phyloP scores from a whole-genome alignment of 2,329 filamentous ascomycete species.

The Cordyceps fumosorosea region DNA sequence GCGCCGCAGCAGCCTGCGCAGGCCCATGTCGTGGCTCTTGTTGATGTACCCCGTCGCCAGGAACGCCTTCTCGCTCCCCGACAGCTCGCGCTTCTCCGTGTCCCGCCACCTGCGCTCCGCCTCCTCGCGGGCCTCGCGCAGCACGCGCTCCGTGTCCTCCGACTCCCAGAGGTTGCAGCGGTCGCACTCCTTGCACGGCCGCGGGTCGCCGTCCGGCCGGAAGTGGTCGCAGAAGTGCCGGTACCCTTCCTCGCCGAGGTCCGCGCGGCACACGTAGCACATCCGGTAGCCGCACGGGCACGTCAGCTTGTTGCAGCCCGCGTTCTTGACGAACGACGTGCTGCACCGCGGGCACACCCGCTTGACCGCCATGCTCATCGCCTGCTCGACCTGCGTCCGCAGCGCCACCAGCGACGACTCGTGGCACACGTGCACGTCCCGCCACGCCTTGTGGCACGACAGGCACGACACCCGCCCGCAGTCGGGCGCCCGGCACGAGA shows the following conservation, averaged over 20 bases:
- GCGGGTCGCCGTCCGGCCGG: conserved; percentile 66
- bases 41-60: conserved; percentile 46
- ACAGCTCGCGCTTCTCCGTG: conserved; percentile 53
- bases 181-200: conserved; percentile 70
- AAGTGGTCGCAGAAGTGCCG: conserved; percentile 96
- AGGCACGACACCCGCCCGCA: conserved; percentile 73
- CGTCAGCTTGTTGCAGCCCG: conserved; percentile 94
- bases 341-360: conserved; percentile 89
- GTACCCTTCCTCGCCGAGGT: conserved; percentile 71
- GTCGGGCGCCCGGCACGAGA: conserved; percentile 63
- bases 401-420: conserved; percentile 76
- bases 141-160: conserved; percentile 63
- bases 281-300: conserved; percentile 95
- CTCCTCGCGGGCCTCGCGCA: conserved; percentile 61
- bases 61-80: conserved; percentile 48
- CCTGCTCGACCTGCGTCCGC: conserved; percentile 83
- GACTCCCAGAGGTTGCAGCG: conserved; percentile 74
- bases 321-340: conserved; percentile 85
- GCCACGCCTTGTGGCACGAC: conserved; percentile 74
- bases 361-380: conserved; percentile 90
- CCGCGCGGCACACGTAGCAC: conserved; percentile 92
- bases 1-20: conserved; percentile 28
- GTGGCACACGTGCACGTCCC: conserved; percentile 84
- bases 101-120: conserved; percentile 67
- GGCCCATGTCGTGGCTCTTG: conserved; percentile 17